Evolutionary conservation across 805 yeast species (phyloP).

Genomic region (Cyberlindnera nakhonratchasimensis): DNA sequence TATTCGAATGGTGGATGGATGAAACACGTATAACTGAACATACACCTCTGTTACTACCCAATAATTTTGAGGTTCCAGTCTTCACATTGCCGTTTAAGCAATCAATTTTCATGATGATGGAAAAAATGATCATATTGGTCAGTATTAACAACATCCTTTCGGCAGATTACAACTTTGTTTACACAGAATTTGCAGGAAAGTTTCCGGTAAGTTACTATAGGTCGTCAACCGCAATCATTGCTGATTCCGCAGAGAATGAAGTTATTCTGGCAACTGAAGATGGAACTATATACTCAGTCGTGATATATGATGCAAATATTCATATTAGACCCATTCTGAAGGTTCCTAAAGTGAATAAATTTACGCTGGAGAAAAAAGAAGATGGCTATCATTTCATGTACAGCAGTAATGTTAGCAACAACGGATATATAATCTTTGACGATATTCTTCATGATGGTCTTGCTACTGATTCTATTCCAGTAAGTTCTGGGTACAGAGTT

Average conservation of each 20-base stretch:
- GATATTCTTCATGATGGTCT: constrained; percentile 22
- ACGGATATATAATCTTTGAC: constrained; percentile 34
- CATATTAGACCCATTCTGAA: constrained; percentile 32
- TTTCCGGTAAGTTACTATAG: constrained; percentile 41
- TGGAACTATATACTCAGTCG: constrained; percentile 24
- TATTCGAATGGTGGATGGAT: constrained; percentile 40
- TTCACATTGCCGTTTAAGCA: constrained; percentile 39
- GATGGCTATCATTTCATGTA: constrained; percentile 27
- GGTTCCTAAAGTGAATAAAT: constrained; percentile 34
- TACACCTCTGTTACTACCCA: constrained; percentile 39
- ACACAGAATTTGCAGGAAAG: constrained; percentile 19
- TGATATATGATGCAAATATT: constrained; percentile 23
- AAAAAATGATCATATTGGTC: constrained; percentile 33
- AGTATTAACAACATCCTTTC: constrained; percentile 45
- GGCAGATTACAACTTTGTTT: constrained; percentile 39
- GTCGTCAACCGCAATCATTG: constrained; percentile 27
- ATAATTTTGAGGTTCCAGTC: constrained; percentile 40
- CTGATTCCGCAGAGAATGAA: constrained; percentile 15
- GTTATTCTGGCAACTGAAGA: constrained; percentile 26
- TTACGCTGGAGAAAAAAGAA: constrained; percentile 18
- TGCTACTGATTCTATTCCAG: constrained; percentile 10
- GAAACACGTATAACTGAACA: constrained; percentile 34
- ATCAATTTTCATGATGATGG: constrained; percentile 38
- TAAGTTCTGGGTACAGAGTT: constrained; percentile 8
- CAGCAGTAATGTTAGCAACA: constrained; percentile 40